These are phyloP conservation scores for Neurospora sp. DNA, from an alignment of 495 filamentous ascomycete species.

Conservation along the genomic window DNA sequence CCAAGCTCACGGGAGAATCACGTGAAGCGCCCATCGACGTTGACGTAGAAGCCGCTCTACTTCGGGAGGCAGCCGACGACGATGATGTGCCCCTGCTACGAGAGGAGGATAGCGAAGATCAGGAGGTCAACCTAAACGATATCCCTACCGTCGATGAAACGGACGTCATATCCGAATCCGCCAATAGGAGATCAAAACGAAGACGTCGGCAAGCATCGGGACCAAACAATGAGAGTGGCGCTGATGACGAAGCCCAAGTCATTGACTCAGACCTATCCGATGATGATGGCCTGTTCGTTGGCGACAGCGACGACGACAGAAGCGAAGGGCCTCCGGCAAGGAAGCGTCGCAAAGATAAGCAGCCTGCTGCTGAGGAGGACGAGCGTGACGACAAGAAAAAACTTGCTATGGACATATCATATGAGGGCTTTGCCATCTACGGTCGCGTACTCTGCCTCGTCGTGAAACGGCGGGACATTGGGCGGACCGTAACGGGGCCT, in stretches of 20 bases:
- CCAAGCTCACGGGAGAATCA: slow-evolving; percentile 46
- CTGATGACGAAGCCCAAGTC: slow-evolving; percentile 12
- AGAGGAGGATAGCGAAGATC: slow-evolving; percentile 29
- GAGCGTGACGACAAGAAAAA: slow-evolving; percentile 81
- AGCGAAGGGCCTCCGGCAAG: slow-evolving; percentile 25
- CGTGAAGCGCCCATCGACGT: slow-evolving; percentile 42
- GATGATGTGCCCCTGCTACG: slow-evolving; percentile 27
- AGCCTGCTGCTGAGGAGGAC: slow-evolving; percentile 19
- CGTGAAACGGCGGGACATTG: slow-evolving; percentile 50
- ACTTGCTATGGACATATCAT: slow-evolving; percentile 67
- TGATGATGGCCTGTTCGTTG: slow-evolving; percentile 26
- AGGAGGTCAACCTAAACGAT: slow-evolving; percentile 31
- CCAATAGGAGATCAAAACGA: slow-evolving; percentile 23
- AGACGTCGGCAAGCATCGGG: slow-evolving; percentile 13
- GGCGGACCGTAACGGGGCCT: slow-evolving; percentile 15
- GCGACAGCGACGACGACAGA: slow-evolving; percentile 4
- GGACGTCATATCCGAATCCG: slow-evolving; percentile 15
- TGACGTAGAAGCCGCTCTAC: slow-evolving; percentile 21
- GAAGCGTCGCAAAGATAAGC: slow-evolving; percentile 39
- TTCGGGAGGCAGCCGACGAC: slow-evolving; percentile 29
- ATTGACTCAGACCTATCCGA: slow-evolving; percentile 12
- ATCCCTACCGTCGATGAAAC: slow-evolving; percentile 32
- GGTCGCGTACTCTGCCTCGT: slow-evolving; percentile 84
- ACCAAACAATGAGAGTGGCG: slow-evolving; percentile 15
- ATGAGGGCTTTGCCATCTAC: slow-evolving; percentile 93